Base-by-base conservation (phyloP, 1,139 yeast species). In the Yarrowia galli region DNA sequence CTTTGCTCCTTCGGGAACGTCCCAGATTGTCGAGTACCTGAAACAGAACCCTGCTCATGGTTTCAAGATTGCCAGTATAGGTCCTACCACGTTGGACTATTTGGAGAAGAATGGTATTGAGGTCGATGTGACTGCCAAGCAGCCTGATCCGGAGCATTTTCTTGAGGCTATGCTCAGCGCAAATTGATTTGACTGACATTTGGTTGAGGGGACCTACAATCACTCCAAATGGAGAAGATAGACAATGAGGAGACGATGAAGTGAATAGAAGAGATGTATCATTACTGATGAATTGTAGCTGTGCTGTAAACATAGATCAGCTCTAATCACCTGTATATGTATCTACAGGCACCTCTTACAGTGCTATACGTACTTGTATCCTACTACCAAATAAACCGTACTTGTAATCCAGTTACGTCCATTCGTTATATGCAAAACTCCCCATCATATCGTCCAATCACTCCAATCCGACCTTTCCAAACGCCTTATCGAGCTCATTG, bases 1-100 rank as follows among this genome's bases (percentile, higher is more conserved):
- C 71, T 95, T 93, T 77, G 91, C 98, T 71, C 97, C 98, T 0
- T 97, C 95, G 71, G 97, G 97, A 0, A 89, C 97, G 0, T 84
- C 83, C 53, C 80, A 78, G 0, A 88, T 91, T 9, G 84, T 90
- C 2, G 79, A 83, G 15, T 68, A 69, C 20, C 67, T 76, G 38
- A 68, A 72, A 3, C 68, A 72, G 4, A 68, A 71, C 40, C 70
- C 69, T 8, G 68, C 72, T 1, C 70, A 72, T 0, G 77, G 68
- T 3, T 70, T 82, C 65, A 83, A 82, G 68, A 80, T 92, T 22
- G 98, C 96, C 0, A 87, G 93, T 6, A 95, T 95, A 70, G 99
- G 99, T 0, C 98, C 98, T 1, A 93, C 98, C 0, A 95, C 99
- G 0, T 87, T 89, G 71, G 85, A 83, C 46, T 92, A 85, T 74